Base-by-base conservation (phyloP, 2,329 filamentous ascomycete genomes). In the Dryadomyces sulphureus region DNA sequence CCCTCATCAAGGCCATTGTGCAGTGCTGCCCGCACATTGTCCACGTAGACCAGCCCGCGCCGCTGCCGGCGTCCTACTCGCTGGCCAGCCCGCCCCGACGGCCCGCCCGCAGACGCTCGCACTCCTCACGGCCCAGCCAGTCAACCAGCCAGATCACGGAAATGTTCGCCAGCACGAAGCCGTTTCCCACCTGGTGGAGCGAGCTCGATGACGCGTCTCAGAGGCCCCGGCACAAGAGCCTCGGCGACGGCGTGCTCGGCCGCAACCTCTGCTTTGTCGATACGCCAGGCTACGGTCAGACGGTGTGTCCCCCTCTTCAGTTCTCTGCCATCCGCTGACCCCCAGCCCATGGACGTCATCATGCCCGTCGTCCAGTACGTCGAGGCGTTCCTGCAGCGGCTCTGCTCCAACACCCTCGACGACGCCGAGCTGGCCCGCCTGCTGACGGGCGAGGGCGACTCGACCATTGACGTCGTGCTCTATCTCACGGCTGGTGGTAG, bases 181-280 rank as follows among this genome's bases (percentile, higher is more conserved):
- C 90, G 34, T 93, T 90, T 60, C 89, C 90, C 0, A 69, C 79
- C 47, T 96, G 92, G 92, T 93, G 85, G 82, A 80, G 81, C 14
- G 83, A 92, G 56, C 62, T 86, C 42, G 81, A 89, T 46, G 77
- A 82, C 50, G 77, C 48, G 69, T 68, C 75, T 50, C 68, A 74
- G 41, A 72, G 79, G 56, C 73, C 82, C 55, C 72, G 79, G 56
- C 73, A 82, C 55, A 84, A 80, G 58, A 90, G 84, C 56, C 66
- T 77, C 44, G 79, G 79, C 7, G 88, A 92, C 52, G 74, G 78
- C 20, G 75, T 95, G 35, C 66, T 96, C 40, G 90, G 96, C 58
- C 77, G 90, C 25, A 98, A 98, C 57, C 65, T 98, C 5, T 94
- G 87, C 61, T 95, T 98, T 58, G 79, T 95, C 48, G 90, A 96